Conservation (phyloP, 2,329 filamentous ascomycete genomes). For the Stagonosporopsis vannaccii region DNA sequence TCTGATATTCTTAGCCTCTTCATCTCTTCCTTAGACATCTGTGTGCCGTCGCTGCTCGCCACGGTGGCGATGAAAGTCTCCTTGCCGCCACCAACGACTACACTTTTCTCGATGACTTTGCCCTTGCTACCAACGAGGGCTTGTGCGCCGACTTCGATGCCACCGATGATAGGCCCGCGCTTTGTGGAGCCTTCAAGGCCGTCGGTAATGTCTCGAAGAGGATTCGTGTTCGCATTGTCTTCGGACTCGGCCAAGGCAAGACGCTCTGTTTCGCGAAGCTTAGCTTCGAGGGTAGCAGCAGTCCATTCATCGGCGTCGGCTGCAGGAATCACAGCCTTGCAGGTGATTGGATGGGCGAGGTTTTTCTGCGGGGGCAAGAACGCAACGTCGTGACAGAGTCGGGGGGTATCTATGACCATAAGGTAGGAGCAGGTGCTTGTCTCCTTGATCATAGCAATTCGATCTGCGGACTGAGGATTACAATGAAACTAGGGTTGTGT, state of each 20-base stretch:
- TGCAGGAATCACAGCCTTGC: constrained; percentile 72
- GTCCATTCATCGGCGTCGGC: constrained; percentile 60
- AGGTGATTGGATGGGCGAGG: constrained; percentile 77
- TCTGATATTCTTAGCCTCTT: constrained; percentile 69
- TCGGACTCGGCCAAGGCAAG: constrained; percentile 22
- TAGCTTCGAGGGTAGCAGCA: constrained; percentile 41
- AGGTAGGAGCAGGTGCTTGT: constrained; percentile 89
- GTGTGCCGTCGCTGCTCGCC: constrained; percentile 67
- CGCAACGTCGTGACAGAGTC: constrained; percentile 84
- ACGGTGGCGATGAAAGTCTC: constrained; percentile 62
- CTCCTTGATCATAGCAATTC: constrained; percentile 93
- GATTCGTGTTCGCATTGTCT: constrained; percentile 34
- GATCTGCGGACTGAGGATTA: constrained; percentile 75
- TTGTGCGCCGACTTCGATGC: constrained; percentile 66
- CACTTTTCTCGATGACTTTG: constrained; percentile 62
- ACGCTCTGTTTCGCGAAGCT: constrained; percentile 36
- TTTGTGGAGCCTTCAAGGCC: constrained; percentile 42
- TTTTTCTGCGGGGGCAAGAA: constrained; percentile 84
- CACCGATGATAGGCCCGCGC: constrained; percentile 60
- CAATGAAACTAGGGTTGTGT: constrained; percentile 67
- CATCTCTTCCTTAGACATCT: constrained; percentile 71
- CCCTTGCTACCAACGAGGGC: constrained; percentile 63
- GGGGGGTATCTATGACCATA: constrained; percentile 90
- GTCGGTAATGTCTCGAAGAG: constrained; percentile 43
- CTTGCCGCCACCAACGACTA: constrained; percentile 59